Evolutionary conservation across 805 yeast genomes (phyloP).

Genomic region (Wickerhamomyces hampshirensis): DNA sequence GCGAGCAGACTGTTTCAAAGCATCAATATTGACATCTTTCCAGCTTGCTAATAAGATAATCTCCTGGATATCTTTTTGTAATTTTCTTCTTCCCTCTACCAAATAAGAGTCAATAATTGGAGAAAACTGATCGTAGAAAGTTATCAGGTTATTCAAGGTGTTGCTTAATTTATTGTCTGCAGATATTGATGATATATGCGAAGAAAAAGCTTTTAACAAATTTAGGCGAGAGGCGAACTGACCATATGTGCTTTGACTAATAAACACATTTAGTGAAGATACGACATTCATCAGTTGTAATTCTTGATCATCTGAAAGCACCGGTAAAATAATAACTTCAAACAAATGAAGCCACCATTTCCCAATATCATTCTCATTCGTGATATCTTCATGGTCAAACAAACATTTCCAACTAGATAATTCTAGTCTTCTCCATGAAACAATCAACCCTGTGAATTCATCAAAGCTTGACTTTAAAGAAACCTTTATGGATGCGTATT

Average conservation of each 20-base stretch:
- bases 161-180: conserved; percentile 25
- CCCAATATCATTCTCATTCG: conserved; percentile 47
- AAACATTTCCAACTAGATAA: conserved; percentile 79
- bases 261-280: conserved; percentile 64
- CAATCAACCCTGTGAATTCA: conserved; percentile 61
- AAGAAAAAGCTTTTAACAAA: conserved; percentile 59
- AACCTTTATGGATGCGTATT: conserved; percentile 77
- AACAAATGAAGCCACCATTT: conserved; percentile 92
- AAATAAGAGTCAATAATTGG: conserved; percentile 44
- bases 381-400: conserved; percentile 57
- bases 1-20: conserved; percentile 89
- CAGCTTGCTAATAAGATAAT: conserved; percentile 88
- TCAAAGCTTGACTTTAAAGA: conserved; percentile 54
- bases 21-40: conserved; percentile 94
- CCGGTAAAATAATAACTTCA: conserved; percentile 62
- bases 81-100: conserved; percentile 38
- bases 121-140: conserved; percentile 64
- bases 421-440: conserved; percentile 89
- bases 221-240: conserved; percentile 59
- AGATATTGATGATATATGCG: conserved; percentile 40
- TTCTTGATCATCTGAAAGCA: conserved; percentile 32
- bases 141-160: conserved; percentile 52
- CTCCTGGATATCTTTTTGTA: conserved; percentile 80
- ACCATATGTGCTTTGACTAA: conserved; percentile 74
- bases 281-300: conserved; percentile 33